Evolutionary conservation across 2,329 filamentous ascomycete genomes (phyloP).

Genomic region (Dendrostoma leiphaemia): DNA sequence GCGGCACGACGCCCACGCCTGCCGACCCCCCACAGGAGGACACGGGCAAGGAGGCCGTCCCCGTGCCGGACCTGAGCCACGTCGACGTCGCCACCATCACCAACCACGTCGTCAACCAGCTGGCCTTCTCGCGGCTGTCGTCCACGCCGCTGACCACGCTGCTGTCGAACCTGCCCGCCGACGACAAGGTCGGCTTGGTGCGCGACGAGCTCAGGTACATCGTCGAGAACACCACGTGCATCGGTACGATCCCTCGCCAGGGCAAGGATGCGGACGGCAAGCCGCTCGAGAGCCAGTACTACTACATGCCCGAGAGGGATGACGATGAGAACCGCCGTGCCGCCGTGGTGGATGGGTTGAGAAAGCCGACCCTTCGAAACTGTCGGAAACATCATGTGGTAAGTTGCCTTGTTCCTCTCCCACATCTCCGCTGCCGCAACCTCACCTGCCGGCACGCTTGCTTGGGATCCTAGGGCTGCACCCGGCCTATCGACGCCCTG

Average conservation of each 20-base stretch:
- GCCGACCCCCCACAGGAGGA: conserved; percentile 12
- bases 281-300: conserved; percentile 91
- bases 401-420: conserved; percentile 34
- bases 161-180: conserved; percentile 75
- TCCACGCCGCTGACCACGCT: conserved; percentile 90
- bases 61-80: conserved; percentile 27
- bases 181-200: conserved; percentile 58
- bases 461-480: background rate
- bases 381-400: conserved; percentile 99
- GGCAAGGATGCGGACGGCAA: conserved; percentile 97
- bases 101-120: conserved; percentile 92
- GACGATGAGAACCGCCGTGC: conserved; percentile 73
- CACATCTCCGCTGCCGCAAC: too few relatives aligned
- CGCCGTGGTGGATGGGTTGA: conserved; percentile 79
- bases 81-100: conserved; percentile 51
- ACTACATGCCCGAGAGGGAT: conserved; percentile 89
- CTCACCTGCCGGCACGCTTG: background rate
- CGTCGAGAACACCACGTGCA: conserved; percentile 71
- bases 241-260: conserved; percentile 84
- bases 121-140: conserved; percentile 89
- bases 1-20: conserved; percentile 13
- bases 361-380: conserved; percentile 83
- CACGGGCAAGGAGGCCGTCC: conserved; percentile 34
- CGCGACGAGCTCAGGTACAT: conserved; percentile 66
- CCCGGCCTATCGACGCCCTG: background rate